A percentile compares a stretch with the other conserved stretches of the same genome.
phyloP scores from a whole-genome alignment of 257 asterid species.

The Lantana camara region DNA sequence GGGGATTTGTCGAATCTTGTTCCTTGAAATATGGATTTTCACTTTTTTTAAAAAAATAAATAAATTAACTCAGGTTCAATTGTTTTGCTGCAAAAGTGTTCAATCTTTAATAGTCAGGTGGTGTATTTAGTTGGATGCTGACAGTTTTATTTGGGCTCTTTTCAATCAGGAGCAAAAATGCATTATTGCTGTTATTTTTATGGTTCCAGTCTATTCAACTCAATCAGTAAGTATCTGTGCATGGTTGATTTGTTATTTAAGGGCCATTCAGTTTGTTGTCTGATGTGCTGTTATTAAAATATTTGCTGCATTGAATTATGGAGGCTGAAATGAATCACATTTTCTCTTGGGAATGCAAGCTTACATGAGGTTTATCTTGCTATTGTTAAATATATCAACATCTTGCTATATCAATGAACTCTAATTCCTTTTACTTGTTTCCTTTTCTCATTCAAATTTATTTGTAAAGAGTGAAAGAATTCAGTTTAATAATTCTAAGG shows the following conservation, averaged over 20 bases:
- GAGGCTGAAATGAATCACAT: not conserved
- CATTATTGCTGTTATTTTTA: constrained; percentile 78
- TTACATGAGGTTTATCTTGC: not conserved
- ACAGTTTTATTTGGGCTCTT: constrained; percentile 4
- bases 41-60: too few relatives aligned
- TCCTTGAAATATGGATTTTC: too few relatives aligned
- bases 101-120: not conserved
- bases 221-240: constrained; percentile 72
- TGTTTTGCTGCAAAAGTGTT: not conserved
- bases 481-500: too few relatives aligned
- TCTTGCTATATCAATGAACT: not conserved
- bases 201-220: constrained; percentile 91
- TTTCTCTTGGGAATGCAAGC: not conserved
- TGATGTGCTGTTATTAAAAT: not conserved
- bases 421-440: not conserved
- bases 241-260: not conserved
- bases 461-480: not conserved
- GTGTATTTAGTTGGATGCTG: not conserved
- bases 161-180: constrained; percentile 87
- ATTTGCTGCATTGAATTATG: not conserved
- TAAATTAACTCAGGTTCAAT: too few relatives aligned
- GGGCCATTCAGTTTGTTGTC: too few relatives aligned
- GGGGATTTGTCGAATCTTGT: too few relatives aligned
- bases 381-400: not conserved
- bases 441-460: not conserved